phyloP scores from a whole-genome alignment of 805 yeast genomes.

The Saccharomycopsis malanga region DNA sequence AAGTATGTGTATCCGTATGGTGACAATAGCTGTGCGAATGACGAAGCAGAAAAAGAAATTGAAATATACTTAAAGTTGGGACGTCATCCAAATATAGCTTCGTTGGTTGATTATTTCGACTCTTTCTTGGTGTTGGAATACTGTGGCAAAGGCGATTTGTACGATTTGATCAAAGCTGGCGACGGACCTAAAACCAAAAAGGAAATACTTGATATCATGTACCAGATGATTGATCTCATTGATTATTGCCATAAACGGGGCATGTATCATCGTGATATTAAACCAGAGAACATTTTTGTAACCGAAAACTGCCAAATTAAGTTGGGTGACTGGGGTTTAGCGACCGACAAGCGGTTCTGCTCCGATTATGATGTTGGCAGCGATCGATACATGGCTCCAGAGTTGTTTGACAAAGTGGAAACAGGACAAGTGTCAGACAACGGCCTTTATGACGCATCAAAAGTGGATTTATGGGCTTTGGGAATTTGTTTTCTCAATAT shows the following conservation, averaged over 20 bases:
- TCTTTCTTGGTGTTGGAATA: slow-evolving; percentile 82
- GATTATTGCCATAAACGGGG: slow-evolving; percentile 86
- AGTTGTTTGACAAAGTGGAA: slow-evolving; percentile 46
- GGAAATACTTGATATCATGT: slow-evolving; percentile 85
- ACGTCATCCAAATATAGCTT: slow-evolving; percentile 65
- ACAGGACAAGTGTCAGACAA: slow-evolving; percentile 24
- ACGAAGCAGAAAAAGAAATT: slow-evolving; percentile 45
- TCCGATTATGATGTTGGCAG: slow-evolving; percentile 85
- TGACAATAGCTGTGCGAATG: slow-evolving; percentile 27
- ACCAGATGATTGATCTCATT: slow-evolving; percentile 76
- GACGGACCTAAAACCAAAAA: slow-evolving; percentile 69
- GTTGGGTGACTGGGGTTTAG: slow-evolving; percentile 85
- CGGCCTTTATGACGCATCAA: slow-evolving; percentile 65
- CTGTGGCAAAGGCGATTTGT: slow-evolving; percentile 76
- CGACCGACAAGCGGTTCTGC: slow-evolving; percentile 72
- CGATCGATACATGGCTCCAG: slow-evolving; percentile 88
- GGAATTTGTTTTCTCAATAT: slow-evolving; percentile 76
- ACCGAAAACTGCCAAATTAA: slow-evolving; percentile 67
- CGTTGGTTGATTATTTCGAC: slow-evolving; percentile 65
- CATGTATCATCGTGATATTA: slow-evolving; percentile 80
- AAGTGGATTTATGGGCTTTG: slow-evolving; percentile 83
- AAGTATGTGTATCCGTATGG: slow-evolving; percentile 67
- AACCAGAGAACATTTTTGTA: slow-evolving; percentile 76
- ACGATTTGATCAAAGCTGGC: slow-evolving; percentile 62
- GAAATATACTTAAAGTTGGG: slow-evolving; percentile 69